Percentiles rank a stretch among this genome's conserved stretches.
phyloP scores from a whole-genome alignment of 805 yeast genomes.

The Kodamaea laetipori region DNA sequence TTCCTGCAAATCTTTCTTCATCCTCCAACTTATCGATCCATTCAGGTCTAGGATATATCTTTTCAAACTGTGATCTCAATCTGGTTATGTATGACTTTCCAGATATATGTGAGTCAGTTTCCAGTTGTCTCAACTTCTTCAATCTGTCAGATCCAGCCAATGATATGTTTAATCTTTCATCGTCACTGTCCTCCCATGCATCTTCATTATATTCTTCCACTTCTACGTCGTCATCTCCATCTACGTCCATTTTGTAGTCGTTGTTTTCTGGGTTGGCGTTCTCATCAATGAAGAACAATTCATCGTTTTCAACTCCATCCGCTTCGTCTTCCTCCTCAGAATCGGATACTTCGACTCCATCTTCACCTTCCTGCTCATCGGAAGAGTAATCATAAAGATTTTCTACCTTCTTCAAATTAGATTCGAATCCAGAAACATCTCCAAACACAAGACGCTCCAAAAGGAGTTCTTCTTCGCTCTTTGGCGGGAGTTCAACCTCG shows the following conservation, averaged over 20 bases:
- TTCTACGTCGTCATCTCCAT: conserved; percentile 28
- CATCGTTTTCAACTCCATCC: conserved; percentile 32
- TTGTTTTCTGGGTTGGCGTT: conserved; percentile 41
- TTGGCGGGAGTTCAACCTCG: conserved; percentile 54
- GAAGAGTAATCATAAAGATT: conserved; percentile 52
- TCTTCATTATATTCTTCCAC: conserved; percentile 36
- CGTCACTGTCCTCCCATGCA: conserved; percentile 90
- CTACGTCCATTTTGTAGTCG: conserved; percentile 18
- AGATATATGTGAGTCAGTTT: conserved; percentile 51
- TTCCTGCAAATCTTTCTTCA: conserved; percentile 30
- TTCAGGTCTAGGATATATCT: conserved; percentile 78
- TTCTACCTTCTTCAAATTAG: conserved; percentile 61
- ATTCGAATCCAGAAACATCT: conserved; percentile 73
- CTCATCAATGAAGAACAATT: conserved; percentile 47
- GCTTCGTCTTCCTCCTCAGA: conserved; percentile 26
- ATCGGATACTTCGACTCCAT: conserved; percentile 16
- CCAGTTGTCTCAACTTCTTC: conserved; percentile 69
- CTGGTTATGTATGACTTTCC: conserved; percentile 66
- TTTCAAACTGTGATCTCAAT: conserved; percentile 69
- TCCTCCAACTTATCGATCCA: conserved; percentile 62
- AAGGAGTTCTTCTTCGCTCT: conserved; percentile 79
- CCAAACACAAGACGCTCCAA: conserved; percentile 90
- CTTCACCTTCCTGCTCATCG: conserved; percentile 27
- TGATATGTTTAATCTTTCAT: conserved; percentile 69
- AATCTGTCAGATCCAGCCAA: conserved; percentile 58